Percentiles rank a stretch among this genome's conserved stretches.
These are phyloP conservation scores for Ustulina deusta DNA, from an alignment of 2,329 filamentous ascomycete species.

Conservation along the genomic window DNA sequence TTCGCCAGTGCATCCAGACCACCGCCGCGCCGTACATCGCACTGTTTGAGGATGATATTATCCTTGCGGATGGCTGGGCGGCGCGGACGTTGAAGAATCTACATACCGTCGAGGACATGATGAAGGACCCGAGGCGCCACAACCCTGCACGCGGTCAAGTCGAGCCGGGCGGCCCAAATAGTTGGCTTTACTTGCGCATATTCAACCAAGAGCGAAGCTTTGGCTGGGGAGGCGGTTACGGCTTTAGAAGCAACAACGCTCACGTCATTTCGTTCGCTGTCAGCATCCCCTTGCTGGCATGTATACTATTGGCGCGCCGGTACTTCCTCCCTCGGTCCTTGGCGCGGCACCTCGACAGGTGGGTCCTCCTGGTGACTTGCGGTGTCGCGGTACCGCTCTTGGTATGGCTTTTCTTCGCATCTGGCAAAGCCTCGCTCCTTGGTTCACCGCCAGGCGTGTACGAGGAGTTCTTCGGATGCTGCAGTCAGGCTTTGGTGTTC, in stretches of 20 bases:
- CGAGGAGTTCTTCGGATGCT: constrained; percentile 51
- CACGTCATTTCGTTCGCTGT: constrained; percentile 48
- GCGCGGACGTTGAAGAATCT: constrained; percentile 46
- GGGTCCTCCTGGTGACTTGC: constrained; percentile 48
- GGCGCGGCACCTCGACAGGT: constrained; percentile 46
- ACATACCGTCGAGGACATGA: constrained; percentile 46
- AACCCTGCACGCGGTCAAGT: constrained; percentile 42
- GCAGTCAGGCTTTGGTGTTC: constrained; percentile 51
- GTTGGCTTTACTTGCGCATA: constrained; percentile 50
- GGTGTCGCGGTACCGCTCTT: constrained; percentile 48
- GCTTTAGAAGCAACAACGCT: constrained; percentile 49
- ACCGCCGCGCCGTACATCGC: constrained; percentile 51
- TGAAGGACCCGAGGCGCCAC: constrained; percentile 46
- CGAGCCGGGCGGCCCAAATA: constrained; percentile 46
- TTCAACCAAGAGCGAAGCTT: constrained; percentile 51
- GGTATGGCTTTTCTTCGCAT: constrained; percentile 51
- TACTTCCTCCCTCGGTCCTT: constrained; percentile 41
- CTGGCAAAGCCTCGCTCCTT: constrained; percentile 50
- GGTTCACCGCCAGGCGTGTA: constrained; percentile 45
- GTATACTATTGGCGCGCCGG: constrained; percentile 43
- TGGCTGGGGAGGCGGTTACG: constrained; percentile 49
- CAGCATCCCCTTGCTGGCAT: constrained; percentile 42
- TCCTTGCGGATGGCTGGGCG: constrained; percentile 51
- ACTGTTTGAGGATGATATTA: constrained; percentile 50
- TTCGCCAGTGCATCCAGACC: constrained; percentile 45